Evolutionary conservation across 345 rosid genomes (phyloP).

Genomic region (Lepidium aucheri): DNA sequence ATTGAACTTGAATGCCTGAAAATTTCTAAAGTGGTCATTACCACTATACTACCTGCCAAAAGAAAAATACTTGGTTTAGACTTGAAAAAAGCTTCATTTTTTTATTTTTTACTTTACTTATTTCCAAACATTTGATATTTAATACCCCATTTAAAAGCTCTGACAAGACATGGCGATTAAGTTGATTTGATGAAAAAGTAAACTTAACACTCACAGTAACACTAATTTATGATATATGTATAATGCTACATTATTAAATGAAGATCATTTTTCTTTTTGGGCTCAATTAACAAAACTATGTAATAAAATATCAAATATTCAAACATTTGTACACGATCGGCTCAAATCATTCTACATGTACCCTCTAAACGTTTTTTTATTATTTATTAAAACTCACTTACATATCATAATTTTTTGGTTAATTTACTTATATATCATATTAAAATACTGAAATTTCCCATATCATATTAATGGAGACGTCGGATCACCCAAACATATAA

Average conservation of each 20-base stretch:
- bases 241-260: not conserved
- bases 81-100: not conserved
- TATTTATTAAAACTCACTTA: no score
- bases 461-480: no score
- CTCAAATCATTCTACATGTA: not conserved
- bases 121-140: not conserved
- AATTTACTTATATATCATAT: no score
- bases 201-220: not conserved
- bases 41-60: no score
- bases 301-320: not conserved
- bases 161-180: slow-evolving; percentile 3
- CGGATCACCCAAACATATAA: no score
- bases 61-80: not conserved
- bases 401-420: no score
- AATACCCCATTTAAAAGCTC: not conserved
- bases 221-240: not conserved
- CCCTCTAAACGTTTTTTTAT: not conserved
- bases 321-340: not conserved
- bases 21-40: no score
- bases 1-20: no score
- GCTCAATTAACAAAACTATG: no score
- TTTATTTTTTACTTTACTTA: not conserved
- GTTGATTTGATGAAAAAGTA: not conserved
- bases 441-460: no score
- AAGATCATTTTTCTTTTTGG: not conserved